Conservation (phyloP, 257 asterid species). For the Knoxia roxburghii region DNA sequence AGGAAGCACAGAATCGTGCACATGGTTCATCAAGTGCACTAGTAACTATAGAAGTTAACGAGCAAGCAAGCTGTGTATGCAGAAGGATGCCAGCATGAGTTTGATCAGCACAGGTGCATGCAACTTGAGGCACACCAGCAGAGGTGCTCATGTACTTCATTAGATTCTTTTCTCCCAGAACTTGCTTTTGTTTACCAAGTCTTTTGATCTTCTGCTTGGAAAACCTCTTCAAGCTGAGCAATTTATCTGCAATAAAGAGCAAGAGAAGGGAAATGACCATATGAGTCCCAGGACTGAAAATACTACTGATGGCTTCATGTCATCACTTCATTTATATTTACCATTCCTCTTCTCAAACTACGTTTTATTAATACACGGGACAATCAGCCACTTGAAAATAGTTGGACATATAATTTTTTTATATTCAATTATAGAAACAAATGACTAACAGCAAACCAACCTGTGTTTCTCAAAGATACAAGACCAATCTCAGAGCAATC, state of each 20-base stretch:
- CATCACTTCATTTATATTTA: background rate
- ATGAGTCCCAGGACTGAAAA: background rate
- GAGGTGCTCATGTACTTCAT: constrained; percentile 42
- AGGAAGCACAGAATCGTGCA: constrained; percentile 85
- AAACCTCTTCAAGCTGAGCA: constrained; percentile 83
- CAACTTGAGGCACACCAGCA: constrained; percentile 67
- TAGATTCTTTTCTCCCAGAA: constrained; percentile 69
- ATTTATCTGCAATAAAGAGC: constrained; percentile 44
- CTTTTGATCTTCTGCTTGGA: constrained; percentile 64
- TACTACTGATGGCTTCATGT: background rate
- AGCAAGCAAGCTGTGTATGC: constrained; percentile 65
- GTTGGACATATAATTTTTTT: background rate
- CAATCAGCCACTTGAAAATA: background rate
- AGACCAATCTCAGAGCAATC: constrained; percentile 92
- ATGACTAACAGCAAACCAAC: constrained; percentile 33
- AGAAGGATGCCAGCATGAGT: constrained; percentile 70
- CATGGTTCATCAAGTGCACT: constrained; percentile 65
- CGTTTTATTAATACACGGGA: background rate
- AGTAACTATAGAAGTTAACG: constrained; percentile 55
- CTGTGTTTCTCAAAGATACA: constrained; percentile 55
- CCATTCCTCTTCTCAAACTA: background rate
- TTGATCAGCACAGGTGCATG: constrained; percentile 75
- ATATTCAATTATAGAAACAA: background rate
- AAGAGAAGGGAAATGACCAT: background rate
- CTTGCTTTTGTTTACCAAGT: constrained; percentile 71